phyloP scores from a whole-genome alignment of 441 rosid species.

The Pelargonium citronellum region DNA sequence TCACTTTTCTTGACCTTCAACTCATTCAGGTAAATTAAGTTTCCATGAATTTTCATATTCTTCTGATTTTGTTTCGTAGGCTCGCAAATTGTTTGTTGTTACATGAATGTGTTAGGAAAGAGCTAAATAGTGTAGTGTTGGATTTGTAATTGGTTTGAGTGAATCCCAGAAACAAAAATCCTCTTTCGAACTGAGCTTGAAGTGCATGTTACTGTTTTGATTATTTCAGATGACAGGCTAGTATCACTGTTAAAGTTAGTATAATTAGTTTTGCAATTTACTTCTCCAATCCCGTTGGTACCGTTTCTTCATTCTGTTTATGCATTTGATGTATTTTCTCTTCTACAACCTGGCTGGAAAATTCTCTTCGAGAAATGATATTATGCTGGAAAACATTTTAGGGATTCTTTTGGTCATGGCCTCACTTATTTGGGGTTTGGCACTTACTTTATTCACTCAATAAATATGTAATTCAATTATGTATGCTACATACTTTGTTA shows the following conservation, averaged over 20 bases:
- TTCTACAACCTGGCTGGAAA: not conserved
- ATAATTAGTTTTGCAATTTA: not conserved
- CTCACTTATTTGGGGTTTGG: not conserved
- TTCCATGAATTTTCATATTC: not conserved
- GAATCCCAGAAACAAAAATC: not conserved
- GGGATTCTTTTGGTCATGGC: not conserved
- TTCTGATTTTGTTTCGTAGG: not conserved
- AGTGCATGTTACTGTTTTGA: not conserved
- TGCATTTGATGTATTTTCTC: not conserved
- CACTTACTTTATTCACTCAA: not conserved
- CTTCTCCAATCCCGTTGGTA: not conserved
- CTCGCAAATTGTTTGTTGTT: not conserved
- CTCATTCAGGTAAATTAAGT: not conserved
- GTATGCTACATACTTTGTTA: not conserved
- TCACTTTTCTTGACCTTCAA: not conserved
- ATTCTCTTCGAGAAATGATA: not conserved
- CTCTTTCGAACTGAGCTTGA: slow-evolving; percentile 1
- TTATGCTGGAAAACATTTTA: too few relatives aligned
- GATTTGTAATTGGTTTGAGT: not conserved
- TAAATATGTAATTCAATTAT: not conserved
- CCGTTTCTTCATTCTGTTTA: not conserved
- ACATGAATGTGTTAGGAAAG: not conserved
- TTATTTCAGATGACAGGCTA: not conserved
- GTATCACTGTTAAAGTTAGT: not conserved
- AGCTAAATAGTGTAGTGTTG: not conserved